Base-by-base conservation (phyloP, 2,329 filamentous ascomycete species). In the Davidsoniella virescens region DNA sequence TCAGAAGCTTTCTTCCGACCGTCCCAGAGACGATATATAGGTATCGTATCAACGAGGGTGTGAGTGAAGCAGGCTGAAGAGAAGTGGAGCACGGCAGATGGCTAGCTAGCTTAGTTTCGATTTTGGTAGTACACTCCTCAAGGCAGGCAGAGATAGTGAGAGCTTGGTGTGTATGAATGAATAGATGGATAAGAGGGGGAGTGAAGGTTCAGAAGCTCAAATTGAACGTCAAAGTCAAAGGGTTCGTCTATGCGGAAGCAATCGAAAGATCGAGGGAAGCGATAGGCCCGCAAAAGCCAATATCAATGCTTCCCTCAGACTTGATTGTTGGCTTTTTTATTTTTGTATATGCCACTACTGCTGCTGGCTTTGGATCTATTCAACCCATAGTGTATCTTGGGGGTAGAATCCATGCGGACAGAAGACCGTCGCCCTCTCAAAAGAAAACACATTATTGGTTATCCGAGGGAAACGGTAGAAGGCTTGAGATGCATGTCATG, bases 11-110 rank as follows among this genome's bases (percentile, higher is more conserved):
- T 20, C n/a, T 29, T 44, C 17, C 29, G 29, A 50, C 47, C 17
- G 47, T 29, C 17, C 39, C n/a, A 47, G 51, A 44, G 18, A 43
- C 33, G 47, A 53, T 50, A 53, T 53, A 53, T 52, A 54, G 52
- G 47, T 23, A 47, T 23, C 23, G 33, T 29, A 44, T 37, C 33
- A 49, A 49, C 9, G 26, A 33, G 26, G 5, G 26, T 33, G 26
- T 33, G 26, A 33, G 26, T 12, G 26, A 12, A 12, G 10, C 26
- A 33, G 10, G 10, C 26, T 33, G 10, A n/a, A 51, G 49, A 33
- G 37, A 33, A 47, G 23, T 38, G 23, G 29, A 38, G 44, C 44
- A 12, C 26, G 26, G 26, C 10, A 33, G 26, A 33, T 33, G 26
- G 26, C 3, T 33, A 12, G 7, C 26, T 8, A 33, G 18, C 17